Evolutionary conservation across 768 basidiomycete genomes (phyloP).

Genomic region (Hericium alpestre): DNA sequence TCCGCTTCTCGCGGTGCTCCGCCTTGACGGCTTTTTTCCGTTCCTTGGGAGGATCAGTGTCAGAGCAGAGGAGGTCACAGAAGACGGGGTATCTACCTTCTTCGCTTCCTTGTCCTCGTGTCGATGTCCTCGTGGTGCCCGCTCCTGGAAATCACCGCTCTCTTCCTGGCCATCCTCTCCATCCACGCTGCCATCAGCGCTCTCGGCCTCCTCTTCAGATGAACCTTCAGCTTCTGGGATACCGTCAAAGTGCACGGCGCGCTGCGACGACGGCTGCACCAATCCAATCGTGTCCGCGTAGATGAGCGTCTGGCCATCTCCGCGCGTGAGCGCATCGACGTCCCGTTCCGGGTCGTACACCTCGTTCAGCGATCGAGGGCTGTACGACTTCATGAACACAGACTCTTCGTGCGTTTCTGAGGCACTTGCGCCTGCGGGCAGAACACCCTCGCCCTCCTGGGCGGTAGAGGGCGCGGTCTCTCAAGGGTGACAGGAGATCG

Average conservation of each 20-base stretch:
- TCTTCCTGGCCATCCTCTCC: constrained; percentile 24
- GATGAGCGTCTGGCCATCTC: constrained; percentile 66
- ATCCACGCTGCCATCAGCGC: constrained; percentile 25
- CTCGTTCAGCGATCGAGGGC: constrained; percentile 85
- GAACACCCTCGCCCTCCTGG: constrained; percentile 6
- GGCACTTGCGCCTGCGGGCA: constrained; percentile 8
- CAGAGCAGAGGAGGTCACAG: constrained; percentile 3
- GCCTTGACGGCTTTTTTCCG: constrained; percentile 85
- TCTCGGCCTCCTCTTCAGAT: constrained; percentile 11
- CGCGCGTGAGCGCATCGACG: constrained; percentile 60
- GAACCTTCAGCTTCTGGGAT: constrained; percentile 15
- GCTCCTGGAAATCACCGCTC: constrained; percentile 34
- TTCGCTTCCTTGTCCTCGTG: constrained; percentile 88
- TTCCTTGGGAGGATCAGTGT: constrained; percentile 43
- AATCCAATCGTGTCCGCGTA: constrained; percentile 84
- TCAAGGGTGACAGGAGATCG: too few species aligned
- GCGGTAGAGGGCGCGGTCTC: background rate
- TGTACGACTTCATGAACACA: constrained; percentile 85
- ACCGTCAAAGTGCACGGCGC: constrained; percentile 14
- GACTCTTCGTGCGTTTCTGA: constrained; percentile 62
- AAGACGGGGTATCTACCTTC: constrained; percentile 41
- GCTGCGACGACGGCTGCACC: constrained; percentile 27
- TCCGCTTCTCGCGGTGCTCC: constrained; percentile 78
- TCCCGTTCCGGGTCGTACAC: constrained; percentile 94
- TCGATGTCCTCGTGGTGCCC: constrained; percentile 72